Evolutionary conservation across 345 rosid genomes (phyloP).

Genomic region (rapeseed (Brassica napus)): Da-Ae NC_063450.1:14874501-14875000

Average conservation of each 20-base stretch:
- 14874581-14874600: background rate
- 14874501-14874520: slow-evolving; percentile 89
- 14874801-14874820: slow-evolving; percentile 78
- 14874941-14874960: slow-evolving; percentile 86
- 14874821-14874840: slow-evolving; percentile 84
- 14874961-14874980: slow-evolving; percentile 80
- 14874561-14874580: background rate
- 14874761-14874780: background rate
- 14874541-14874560: slow-evolving; percentile 65
- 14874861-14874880: slow-evolving; percentile 88
- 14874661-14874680: slow-evolving; percentile 67
- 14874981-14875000: slow-evolving; percentile 75
- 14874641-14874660: slow-evolving; percentile 76
- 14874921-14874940: slow-evolving; percentile 88
- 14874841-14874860: slow-evolving; percentile 73
- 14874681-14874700: slow-evolving; percentile 70
- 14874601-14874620: background rate
- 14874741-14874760: background rate
- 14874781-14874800: background rate
- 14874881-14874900: slow-evolving; percentile 82
- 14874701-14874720: slow-evolving; percentile 75
- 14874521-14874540: slow-evolving; percentile 75
- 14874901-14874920: slow-evolving; percentile 75
- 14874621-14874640: slow-evolving; percentile 45
- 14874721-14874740: background rate